Evolutionary conservation across 2,329 filamentous ascomycete species (phyloP), one percentile per base, ranked within the genome.

Genomic region (Myriangium duriaei): DNA sequence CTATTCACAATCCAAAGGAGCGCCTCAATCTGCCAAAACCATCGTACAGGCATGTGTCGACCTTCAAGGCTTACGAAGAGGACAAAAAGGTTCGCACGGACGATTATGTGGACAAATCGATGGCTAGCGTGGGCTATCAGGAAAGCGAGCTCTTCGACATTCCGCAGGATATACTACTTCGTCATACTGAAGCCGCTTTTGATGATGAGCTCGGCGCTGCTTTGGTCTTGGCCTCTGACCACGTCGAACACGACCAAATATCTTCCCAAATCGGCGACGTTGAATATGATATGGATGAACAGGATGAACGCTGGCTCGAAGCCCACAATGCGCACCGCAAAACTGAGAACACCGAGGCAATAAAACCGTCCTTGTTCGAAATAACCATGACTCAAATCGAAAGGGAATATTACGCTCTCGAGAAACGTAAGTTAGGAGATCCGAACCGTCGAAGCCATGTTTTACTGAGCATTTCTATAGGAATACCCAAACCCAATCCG

Each of bases 201-300:
- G 76, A 79, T 49, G 76, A 79, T 47, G 60, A 78, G 13, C 73
- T 76, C 43, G 57, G 74, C 34, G 67, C 61, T 36, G 49, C 49
- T 34, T 61, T 67, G 15, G 61, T 64, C 13, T 53, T 69, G 12
- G 73, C 71, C 44, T 64, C 64, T 12, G 80, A 82, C 34, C 78
- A 82, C 32, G 55, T 62, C 4, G 66, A 71, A 37, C 58, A 63
- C 18, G 61, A 64, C 4, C 60, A 65, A 28, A 62, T 65, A 4
- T 71, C 56, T 3, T 54, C 62, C 13, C 53, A 58, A 9, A 54
- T 92, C 28, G 84, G 85, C 10, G 78, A 84, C 40, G 91, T 98
- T 13, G 91, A 98, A 56, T 98, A 98, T 57, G 91, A 98, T 58
- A 98, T 98, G 91, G 91, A 98, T 54, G 91, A 98, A 60, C 91